Conservation (phyloP, 1,284 basidiomycete genomes). For the Sparassis latifolia region DNA sequence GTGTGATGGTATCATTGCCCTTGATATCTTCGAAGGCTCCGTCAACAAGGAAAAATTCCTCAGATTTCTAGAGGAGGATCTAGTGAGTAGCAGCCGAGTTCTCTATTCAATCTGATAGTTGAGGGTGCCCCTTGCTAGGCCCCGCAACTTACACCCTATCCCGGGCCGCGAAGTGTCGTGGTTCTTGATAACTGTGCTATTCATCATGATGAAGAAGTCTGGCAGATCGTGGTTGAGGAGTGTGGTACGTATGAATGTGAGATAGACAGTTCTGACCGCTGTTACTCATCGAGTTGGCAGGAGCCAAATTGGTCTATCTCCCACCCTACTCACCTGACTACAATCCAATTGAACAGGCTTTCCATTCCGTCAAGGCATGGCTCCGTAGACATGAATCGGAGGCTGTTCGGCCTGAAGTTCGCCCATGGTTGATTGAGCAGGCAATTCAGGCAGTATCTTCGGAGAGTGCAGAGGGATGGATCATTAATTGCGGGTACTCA, state of each 20-base stretch:
- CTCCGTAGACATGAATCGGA: background rate
- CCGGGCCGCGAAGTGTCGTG: conserved; percentile 4
- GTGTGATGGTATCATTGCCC: conserved; percentile 4
- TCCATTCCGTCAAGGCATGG: background rate
- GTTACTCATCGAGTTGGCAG: background rate
- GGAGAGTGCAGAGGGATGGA: no score
- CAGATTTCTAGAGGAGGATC: background rate
- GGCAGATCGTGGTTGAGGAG: background rate
- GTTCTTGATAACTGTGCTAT: conserved; percentile 8
- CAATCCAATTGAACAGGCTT: background rate
- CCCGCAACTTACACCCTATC: conserved; percentile 1
- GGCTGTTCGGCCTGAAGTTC: no score
- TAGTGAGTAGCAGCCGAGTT: background rate
- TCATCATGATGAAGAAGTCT: conserved; percentile 6
- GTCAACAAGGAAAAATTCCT: conserved; percentile 1
- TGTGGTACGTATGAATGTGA: background rate
- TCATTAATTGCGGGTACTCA: no score
- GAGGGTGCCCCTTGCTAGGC: background rate
- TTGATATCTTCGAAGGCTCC: conserved; percentile 6
- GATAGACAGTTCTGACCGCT: background rate
- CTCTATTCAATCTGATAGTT: background rate
- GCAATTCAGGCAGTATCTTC: no score
- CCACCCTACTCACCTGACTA: background rate
- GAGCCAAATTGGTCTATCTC: background rate
- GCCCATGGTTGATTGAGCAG: no score